These are phyloP conservation scores for Aspergillus puulaauensis DNA, from an alignment of 2,329 filamentous ascomycete species.

Conservation along the genomic window DNA sequence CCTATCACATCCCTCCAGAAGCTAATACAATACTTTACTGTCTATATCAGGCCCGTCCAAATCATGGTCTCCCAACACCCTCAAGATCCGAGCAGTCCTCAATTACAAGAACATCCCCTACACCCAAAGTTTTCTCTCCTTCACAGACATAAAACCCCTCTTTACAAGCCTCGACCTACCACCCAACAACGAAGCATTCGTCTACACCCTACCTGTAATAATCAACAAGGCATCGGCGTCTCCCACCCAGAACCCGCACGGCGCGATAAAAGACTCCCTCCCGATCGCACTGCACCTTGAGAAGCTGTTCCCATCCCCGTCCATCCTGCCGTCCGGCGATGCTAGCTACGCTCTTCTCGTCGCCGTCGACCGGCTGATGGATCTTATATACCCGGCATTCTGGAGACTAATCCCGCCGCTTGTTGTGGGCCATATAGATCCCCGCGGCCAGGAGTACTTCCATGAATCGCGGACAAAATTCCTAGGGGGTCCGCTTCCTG, in stretches of 20 bases:
- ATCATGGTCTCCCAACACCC: slow-evolving; percentile 28
- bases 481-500: slow-evolving; percentile 27
- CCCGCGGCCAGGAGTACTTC: slow-evolving; percentile 29
- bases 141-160: slow-evolving; percentile 22
- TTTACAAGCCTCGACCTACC: slow-evolving; percentile 20
- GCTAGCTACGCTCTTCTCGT: slow-evolving; percentile 29
- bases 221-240: slow-evolving; percentile 23
- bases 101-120: slow-evolving; percentile 1
- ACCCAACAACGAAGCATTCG: slow-evolving; percentile 11
- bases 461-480: slow-evolving; percentile 21
- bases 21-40: not conserved
- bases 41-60: slow-evolving; percentile 22
- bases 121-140: not conserved
- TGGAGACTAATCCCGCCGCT: slow-evolving; percentile 20
- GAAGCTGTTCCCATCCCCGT: slow-evolving; percentile 23
- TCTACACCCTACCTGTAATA: slow-evolving; percentile 33
- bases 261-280: slow-evolving; percentile 32
- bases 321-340: slow-evolving; percentile 34
- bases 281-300: slow-evolving; percentile 33
- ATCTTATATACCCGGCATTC: not conserved
- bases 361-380: slow-evolving; percentile 11
- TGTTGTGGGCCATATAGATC: slow-evolving; percentile 24
- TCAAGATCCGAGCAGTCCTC: not conserved
- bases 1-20: not conserved
- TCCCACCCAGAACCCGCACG: slow-evolving; percentile 17